Percentiles rank a stretch among this genome's conserved stretches.
phyloP scores from a whole-genome alignment of 169 alveolate species.

The Plasmodium coatneyi region DNA sequence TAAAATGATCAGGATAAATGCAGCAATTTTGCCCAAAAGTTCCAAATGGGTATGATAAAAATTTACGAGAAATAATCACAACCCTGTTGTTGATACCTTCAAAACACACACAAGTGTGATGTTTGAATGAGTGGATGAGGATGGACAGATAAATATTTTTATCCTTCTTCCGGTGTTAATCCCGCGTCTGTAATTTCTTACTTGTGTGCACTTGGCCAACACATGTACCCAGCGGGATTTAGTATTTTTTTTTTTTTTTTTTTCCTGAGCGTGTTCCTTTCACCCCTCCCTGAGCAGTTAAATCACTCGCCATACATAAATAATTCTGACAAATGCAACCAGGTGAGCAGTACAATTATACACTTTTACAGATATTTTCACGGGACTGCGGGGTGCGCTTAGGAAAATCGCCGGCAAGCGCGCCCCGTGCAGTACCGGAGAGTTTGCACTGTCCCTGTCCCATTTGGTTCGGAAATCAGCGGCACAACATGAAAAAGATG shows the following conservation, averaged over 20 bases:
- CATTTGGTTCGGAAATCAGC: background rate
- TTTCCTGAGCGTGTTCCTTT: background rate
- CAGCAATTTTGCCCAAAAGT: background rate
- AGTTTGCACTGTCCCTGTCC: background rate
- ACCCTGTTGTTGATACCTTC: background rate
- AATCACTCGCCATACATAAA: background rate
- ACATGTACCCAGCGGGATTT: background rate
- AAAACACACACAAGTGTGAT: background rate
- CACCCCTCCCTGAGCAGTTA: background rate
- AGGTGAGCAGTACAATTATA: background rate
- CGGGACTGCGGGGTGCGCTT: background rate
- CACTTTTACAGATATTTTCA: background rate
- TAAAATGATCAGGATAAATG: background rate
- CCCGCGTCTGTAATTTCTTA: background rate
- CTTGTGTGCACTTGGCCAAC: background rate
- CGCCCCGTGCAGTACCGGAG: background rate
- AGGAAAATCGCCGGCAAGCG: background rate
- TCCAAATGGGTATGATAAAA: too few relatives aligned
- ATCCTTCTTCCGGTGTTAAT: background rate
- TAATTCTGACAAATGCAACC: background rate
- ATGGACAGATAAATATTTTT: background rate
- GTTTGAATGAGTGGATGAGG: background rate
- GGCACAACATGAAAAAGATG: background rate
- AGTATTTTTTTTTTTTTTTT: background rate
- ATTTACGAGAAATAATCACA: background rate